Conservation (phyloP, 2,329 filamentous ascomycete species). For the Penicillium sp. region DNA sequence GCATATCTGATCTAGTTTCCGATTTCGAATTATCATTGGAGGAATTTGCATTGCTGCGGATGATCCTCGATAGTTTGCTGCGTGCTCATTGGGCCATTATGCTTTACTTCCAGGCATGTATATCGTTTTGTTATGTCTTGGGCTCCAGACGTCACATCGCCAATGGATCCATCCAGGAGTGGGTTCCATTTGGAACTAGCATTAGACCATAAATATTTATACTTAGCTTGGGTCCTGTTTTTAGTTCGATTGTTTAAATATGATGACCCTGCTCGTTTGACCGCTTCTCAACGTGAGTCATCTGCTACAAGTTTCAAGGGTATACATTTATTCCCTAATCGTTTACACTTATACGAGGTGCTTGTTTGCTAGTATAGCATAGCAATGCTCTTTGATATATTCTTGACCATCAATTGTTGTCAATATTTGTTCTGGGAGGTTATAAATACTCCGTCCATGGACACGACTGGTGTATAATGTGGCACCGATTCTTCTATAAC, state of each 20-base stretch:
- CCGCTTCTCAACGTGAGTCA: background rate
- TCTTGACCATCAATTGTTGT: background rate
- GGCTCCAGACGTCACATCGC: background rate
- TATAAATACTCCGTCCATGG: constrained; percentile 2
- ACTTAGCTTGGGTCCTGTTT: background rate
- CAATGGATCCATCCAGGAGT: background rate
- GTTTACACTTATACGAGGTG: background rate
- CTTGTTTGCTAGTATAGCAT: background rate
- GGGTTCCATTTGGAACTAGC: background rate
- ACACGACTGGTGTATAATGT: constrained; percentile 4
- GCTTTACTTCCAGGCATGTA: background rate
- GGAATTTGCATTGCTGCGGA: background rate
- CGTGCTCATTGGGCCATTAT: background rate
- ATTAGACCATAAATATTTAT: background rate
- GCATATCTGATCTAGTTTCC: background rate
- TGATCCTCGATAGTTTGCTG: background rate
- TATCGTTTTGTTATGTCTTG: background rate
- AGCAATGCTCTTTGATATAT: background rate
- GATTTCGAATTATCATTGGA: background rate
- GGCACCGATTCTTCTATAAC: background rate
- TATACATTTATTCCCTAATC: background rate
- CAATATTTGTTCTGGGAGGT: background rate
- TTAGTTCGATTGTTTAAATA: background rate
- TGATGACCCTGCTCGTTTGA: background rate
- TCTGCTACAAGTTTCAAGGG: background rate